A percentile compares a stretch with the other conserved stretches of the same genome.
phyloP scores from a whole-genome alignment of 257 asterid genomes.

The Solanum medicagineum region DNA sequence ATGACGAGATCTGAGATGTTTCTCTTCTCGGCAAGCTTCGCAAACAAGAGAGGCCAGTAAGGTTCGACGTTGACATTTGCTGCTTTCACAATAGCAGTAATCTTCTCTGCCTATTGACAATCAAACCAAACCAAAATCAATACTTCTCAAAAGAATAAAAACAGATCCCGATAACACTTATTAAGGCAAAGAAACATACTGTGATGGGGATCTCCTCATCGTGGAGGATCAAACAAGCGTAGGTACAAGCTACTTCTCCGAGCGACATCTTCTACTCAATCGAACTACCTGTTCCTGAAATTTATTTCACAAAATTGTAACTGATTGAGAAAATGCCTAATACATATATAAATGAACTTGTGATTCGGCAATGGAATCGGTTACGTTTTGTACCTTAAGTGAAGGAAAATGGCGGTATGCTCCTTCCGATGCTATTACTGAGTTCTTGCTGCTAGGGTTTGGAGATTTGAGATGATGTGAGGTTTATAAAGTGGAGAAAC shows the following conservation, averaged over 20 bases:
- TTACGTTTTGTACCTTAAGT: neutral
- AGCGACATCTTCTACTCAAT: conserved; percentile 22
- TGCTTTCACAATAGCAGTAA: conserved; percentile 33
- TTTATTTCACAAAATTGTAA: neutral
- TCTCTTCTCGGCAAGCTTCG: conserved; percentile 62
- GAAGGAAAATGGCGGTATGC: neutral
- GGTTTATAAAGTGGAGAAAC: neutral
- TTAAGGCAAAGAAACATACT: conserved; percentile 6
- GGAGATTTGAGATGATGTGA: neutral
- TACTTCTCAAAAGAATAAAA: neutral
- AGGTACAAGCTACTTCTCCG: conserved; percentile 55
- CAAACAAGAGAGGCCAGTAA: conserved; percentile 64
- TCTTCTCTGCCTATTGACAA: conserved; percentile 48
- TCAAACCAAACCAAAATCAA: neutral
- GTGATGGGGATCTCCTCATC: conserved; percentile 66
- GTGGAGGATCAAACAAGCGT: conserved; percentile 52
- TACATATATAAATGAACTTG: neutral
- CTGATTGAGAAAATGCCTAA: neutral
- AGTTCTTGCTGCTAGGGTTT: neutral
- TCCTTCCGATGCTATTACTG: neutral
- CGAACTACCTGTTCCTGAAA: neutral
- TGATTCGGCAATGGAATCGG: neutral
- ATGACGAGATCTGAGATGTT: conserved; percentile 46
- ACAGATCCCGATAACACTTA: neutral
- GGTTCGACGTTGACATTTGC: conserved; percentile 57